Percentiles rank a stretch among this genome's conserved stretches.
Conservation (phyloP, 495 filamentous ascomycete species). For the Podospora tetraspora region DNA sequence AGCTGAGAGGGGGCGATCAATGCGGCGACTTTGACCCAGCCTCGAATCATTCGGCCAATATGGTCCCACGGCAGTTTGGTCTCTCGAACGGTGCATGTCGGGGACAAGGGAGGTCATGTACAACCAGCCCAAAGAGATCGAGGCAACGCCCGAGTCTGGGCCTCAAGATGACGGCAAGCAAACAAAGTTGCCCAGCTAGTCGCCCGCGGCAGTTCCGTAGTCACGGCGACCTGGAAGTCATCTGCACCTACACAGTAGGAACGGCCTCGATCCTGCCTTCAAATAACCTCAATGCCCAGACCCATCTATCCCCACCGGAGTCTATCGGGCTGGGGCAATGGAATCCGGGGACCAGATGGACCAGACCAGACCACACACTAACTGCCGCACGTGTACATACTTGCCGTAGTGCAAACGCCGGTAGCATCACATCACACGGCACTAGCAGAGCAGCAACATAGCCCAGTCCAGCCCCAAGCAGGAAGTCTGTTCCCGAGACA, state of each 20-base stretch:
- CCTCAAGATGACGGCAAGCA: background rate
- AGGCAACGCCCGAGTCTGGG: background rate
- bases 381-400: background rate
- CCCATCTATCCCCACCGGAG: too few relatives aligned
- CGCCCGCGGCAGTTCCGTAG: background rate
- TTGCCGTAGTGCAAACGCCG: background rate
- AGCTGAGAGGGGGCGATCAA: background rate
- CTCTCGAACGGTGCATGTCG: background rate
- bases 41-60: background rate
- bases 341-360: background rate
- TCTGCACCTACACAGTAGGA: background rate
- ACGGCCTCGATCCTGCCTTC: too few relatives aligned
- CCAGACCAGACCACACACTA: background rate
- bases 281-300: too few relatives aligned
- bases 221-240: background rate
- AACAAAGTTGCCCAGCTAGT: background rate
- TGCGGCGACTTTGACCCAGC: background rate
- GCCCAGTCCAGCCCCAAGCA: background rate
- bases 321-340: too few relatives aligned
- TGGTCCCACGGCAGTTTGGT: background rate
- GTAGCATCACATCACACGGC: background rate
- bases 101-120: background rate
- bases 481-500: background rate
- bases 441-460: background rate
- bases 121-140: background rate